Conservation (phyloP, 2,329 filamentous ascomycete species). For the Hypoxylon sp. region DNA sequence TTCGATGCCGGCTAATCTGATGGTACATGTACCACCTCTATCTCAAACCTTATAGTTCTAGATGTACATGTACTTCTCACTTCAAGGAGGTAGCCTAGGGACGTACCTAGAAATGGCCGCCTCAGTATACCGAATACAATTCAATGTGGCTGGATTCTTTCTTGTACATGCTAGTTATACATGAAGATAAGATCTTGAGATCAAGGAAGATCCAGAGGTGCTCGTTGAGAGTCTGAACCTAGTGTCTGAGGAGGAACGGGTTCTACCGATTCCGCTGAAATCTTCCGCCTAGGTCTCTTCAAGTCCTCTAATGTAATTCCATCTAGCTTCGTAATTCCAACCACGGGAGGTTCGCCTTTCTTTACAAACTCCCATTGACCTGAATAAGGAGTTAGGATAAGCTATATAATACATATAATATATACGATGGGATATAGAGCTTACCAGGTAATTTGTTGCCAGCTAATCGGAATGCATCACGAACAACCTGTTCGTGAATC, state of each 20-base stretch:
- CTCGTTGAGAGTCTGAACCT: conserved; percentile 34
- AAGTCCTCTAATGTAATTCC: conserved; percentile 86
- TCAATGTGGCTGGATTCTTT: conserved; percentile 10
- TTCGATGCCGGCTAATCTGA: not conserved
- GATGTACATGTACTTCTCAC: not conserved
- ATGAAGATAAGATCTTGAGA: conserved; percentile 8
- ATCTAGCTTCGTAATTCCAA: conserved; percentile 91
- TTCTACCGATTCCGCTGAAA: conserved; percentile 61
- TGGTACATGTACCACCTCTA: not conserved
- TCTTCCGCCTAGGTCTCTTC: conserved; percentile 80
- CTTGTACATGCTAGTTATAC: conserved; percentile 33
- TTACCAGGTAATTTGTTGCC: conserved; percentile 94
- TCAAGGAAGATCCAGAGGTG: conserved; percentile 47
- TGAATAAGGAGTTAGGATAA: conserved; percentile 51
- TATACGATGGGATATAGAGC: conserved; percentile 55
- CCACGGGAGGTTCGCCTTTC: conserved; percentile 89
- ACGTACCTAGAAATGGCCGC: not conserved
- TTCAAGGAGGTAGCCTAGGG: not conserved
- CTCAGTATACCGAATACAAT: not conserved
- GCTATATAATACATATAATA: not conserved
- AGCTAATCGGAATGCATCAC: conserved; percentile 92
- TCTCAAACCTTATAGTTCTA: not conserved
- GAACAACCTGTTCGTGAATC: conserved; percentile 92
- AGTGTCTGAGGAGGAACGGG: conserved; percentile 37
- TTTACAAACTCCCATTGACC: conserved; percentile 93